A percentile compares a stretch with the other conserved stretches of the same genome.
Evolutionary conservation across 202 grass and related monocot genomes (phyloP).

Genomic region (Bolboschoenoplectus hybrid): DNA sequence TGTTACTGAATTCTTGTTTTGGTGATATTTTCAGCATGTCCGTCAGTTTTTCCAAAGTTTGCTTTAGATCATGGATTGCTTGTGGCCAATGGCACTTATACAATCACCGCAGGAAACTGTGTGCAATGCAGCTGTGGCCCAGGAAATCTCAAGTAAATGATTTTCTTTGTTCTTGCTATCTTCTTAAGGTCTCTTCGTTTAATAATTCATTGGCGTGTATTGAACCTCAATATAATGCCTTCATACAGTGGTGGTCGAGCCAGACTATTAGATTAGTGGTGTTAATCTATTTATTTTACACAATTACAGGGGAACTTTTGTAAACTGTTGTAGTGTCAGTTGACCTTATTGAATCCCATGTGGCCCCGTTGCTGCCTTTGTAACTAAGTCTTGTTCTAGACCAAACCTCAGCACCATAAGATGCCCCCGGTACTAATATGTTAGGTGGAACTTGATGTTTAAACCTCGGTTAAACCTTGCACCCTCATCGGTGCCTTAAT

Average conservation of each 20-base stretch:
- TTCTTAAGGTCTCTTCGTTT: neutral
- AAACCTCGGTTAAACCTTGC: neutral
- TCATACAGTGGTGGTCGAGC: neutral
- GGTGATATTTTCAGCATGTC: conserved; percentile 54
- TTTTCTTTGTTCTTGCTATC: conserved; percentile 17
- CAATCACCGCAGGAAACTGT: conserved; percentile 71
- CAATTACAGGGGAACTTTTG: neutral
- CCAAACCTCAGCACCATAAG: neutral
- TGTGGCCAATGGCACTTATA: conserved; percentile 82
- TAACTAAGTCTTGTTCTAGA: neutral
- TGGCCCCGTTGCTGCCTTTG: neutral
- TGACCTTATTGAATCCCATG: neutral
- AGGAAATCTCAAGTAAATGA: conserved; percentile 74
- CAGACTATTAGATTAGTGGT: neutral
- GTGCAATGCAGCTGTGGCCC: conserved; percentile 92
- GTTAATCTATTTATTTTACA: neutral
- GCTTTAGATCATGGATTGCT: conserved; percentile 79
- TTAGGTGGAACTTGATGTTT: neutral
- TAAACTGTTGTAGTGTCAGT: neutral
- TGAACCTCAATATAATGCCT: neutral
- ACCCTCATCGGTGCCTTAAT: neutral
- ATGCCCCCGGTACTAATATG: neutral
- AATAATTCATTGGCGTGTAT: neutral
- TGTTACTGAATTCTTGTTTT: conserved; percentile 23
- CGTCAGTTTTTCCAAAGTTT: conserved; percentile 65